Conservation (phyloP, 352 stramenopile genomes). For the Pythium aphanidermatum region DNA sequence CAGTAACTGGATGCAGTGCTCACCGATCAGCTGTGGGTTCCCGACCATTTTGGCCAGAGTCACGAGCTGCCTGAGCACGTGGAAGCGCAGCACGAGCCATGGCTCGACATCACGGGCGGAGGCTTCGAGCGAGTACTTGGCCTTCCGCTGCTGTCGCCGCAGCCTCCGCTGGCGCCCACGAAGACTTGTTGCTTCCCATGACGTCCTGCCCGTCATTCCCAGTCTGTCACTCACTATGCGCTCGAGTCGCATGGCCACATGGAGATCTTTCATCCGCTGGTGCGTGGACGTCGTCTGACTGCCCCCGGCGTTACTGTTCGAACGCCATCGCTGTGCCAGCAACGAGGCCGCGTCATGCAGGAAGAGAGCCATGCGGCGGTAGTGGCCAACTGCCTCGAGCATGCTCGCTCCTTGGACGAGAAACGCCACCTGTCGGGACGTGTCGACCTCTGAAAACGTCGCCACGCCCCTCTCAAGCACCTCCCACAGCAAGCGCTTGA, state of each 20-base stretch:
- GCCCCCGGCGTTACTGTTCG: no score
- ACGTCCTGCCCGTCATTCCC: slow-evolving; percentile 29
- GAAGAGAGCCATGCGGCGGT: slow-evolving; percentile 58
- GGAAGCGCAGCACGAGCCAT: slow-evolving; percentile 71
- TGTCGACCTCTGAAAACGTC: slow-evolving; percentile 40
- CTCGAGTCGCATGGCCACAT: slow-evolving; percentile 34
- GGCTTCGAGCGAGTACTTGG: slow-evolving; percentile 11
- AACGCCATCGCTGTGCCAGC: slow-evolving; percentile 11
- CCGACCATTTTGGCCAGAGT: slow-evolving; percentile 49
- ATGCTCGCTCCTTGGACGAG: slow-evolving; percentile 56
- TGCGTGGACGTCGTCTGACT: no score
- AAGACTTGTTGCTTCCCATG: slow-evolving; percentile 46
- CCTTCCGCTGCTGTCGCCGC: slow-evolving; percentile 14
- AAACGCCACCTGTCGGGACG: slow-evolving; percentile 58
- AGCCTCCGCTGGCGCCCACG: slow-evolving; percentile 17
- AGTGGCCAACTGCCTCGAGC: slow-evolving; percentile 56
- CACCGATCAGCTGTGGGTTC: slow-evolving; percentile 43
- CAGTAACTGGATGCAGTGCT: slow-evolving; percentile 57
- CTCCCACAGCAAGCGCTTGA: slow-evolving; percentile 69
- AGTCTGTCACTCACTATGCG: slow-evolving; percentile 39
- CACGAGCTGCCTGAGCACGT: slow-evolving; percentile 73
- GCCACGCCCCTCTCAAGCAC: slow-evolving; percentile 47
- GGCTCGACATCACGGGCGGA: slow-evolving; percentile 18
- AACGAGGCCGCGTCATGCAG: slow-evolving; percentile 53
- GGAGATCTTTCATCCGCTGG: slow-evolving; percentile 4